Evolutionary conservation across 768 basidiomycete species (phyloP).

Genomic region (Leccinum boreale): DNA sequence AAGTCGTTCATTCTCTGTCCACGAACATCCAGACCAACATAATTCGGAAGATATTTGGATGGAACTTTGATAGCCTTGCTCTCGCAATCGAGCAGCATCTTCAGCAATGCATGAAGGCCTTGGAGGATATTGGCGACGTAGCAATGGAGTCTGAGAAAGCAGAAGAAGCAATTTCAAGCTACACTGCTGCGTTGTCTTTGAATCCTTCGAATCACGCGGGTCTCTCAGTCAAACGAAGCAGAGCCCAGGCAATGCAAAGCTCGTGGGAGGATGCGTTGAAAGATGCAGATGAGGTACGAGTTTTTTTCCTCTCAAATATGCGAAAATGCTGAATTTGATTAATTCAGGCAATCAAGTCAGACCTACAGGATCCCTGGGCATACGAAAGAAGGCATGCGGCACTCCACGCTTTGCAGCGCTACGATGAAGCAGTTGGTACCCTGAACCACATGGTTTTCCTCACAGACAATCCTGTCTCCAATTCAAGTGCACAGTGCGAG

Average conservation of each 20-base stretch:
- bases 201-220: neutral
- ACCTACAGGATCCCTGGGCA: neutral
- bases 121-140: neutral
- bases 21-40: neutral
- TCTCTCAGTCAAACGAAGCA: slow-evolving; percentile 11
- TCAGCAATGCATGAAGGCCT: neutral
- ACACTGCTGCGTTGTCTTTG: neutral
- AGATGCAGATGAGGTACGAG: slow-evolving; percentile 12
- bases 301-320: no score
- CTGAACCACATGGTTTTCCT: slow-evolving; percentile 1
- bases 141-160: neutral
- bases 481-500: neutral
- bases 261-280: slow-evolving; percentile 7
- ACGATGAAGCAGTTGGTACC: neutral
- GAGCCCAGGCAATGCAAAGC: neutral
- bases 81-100: neutral
- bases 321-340: rapidly evolving
- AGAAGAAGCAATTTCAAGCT: neutral
- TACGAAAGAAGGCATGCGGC: slow-evolving; percentile 2
- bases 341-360: neutral
- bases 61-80: slow-evolving; percentile 8
- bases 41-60: slow-evolving; percentile 5
- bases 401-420: neutral
- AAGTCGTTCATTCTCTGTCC: neutral
- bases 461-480: neutral